Base-by-base conservation (phyloP, 2,329 filamentous ascomycete species). In the Penicillium freii region DNA sequence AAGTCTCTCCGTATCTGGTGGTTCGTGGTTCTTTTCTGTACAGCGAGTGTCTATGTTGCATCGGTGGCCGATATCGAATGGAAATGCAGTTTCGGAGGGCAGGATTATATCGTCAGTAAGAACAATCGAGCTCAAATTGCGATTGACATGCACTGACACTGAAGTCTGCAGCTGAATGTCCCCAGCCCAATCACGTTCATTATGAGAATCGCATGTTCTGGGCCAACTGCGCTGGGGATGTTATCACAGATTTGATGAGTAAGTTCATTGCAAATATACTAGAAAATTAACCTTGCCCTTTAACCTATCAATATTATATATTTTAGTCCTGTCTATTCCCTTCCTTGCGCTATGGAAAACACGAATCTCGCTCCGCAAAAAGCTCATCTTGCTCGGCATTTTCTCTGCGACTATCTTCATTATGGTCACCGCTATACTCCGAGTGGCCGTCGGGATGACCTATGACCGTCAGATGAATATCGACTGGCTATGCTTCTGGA, bases 401-500 rank as follows among this genome's bases (percentile, higher is more conserved):
- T 65, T 63, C 44, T 65, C 61, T 0, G 58, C 57, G 11, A 65
- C 62, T 0, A 43, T 62, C 17, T 8, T 62, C 1, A 59, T 63
- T 13, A 65, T 64, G 61, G 27, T 55, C 4, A 49, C 59, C 15
- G 48, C 63, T n/a, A 53, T 63, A 19, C 47, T 64, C 33, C 60
- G 63, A 2, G 62, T 66, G 0, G 53, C 46, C 1, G 48, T 63
- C 17, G 58, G 58, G 7, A 57, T 39, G 39, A 52, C 49, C 7
- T 52, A 55, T 27, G 48, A 62, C 17, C n/a, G 34, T 11, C 49
- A 61, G 13, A 53, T 60, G 11, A 59, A 66, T 43, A 55, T 63
- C 7, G 55, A 57, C 11, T 66, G 62, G 62, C 25, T 62, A 1
- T 61, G 59, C n/a, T 60, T 66, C 19, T 66, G 63, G 63, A 61